Evolutionary conservation across 108 stramenopile genomes (phyloP).

Genomic region (Skeletonema menzelii): DNA sequence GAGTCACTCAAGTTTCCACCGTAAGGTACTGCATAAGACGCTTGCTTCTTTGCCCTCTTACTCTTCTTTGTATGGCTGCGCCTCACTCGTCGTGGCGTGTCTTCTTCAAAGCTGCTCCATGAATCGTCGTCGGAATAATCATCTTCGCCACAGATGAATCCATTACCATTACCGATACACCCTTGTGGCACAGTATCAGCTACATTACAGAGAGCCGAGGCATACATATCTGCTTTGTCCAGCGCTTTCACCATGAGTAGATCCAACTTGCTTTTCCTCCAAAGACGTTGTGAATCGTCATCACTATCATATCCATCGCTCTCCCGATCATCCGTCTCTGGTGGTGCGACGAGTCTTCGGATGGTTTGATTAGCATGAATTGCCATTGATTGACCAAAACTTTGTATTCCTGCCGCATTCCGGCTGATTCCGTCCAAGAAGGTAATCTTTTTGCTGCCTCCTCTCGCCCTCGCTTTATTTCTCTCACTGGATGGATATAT

Average conservation of each 20-base stretch:
- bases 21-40: background rate
- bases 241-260: background rate
- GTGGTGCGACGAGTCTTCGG: background rate
- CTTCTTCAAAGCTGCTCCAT: background rate
- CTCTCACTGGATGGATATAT: background rate
- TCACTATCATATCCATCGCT: background rate
- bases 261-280: slow-evolving; percentile 1
- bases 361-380: background rate
- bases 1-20: slow-evolving; percentile 1
- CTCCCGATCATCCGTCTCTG: background rate
- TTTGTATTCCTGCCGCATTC: background rate
- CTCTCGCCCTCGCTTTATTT: background rate
- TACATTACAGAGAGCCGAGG: background rate
- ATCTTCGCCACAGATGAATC: background rate
- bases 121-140: background rate
- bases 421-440: background rate
- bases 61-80: slow-evolving; percentile 3
- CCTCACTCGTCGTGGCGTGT: background rate
- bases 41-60: background rate
- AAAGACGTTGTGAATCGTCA: background rate
- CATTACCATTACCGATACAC: background rate
- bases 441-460: background rate
- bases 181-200: background rate
- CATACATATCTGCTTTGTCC: background rate
- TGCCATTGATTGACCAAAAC: background rate